These are phyloP conservation scores for Fusarium sp. DNA, from an alignment of 2,329 filamentous ascomycete genomes.

Conservation along the genomic window DNA sequence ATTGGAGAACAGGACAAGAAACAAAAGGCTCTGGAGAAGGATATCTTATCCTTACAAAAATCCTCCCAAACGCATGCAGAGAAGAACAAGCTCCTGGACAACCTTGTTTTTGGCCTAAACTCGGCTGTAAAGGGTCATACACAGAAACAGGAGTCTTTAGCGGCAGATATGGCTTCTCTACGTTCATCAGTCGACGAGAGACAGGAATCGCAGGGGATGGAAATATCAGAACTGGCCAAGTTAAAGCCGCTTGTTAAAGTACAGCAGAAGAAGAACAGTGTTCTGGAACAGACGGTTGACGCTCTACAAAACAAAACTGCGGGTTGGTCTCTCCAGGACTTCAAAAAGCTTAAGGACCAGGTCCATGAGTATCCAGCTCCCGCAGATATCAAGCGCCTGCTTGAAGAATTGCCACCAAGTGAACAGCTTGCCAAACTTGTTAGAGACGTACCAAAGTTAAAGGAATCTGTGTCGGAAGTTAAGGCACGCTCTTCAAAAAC, in stretches of 20 bases:
- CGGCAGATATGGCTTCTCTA: slow-evolving; percentile 1
- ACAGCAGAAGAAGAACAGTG: slow-evolving; percentile 5
- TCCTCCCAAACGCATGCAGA: neutral
- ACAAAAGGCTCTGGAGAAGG: slow-evolving; percentile 3
- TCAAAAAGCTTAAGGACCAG: neutral
- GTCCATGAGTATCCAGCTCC: slow-evolving; percentile 6
- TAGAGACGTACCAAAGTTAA: slow-evolving; percentile 7
- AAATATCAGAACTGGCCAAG: slow-evolving; percentile 1
- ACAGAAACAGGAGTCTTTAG: slow-evolving; percentile 3
- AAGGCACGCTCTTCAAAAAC: neutral
- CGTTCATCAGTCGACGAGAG: neutral
- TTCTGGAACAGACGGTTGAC: slow-evolving; percentile 2
- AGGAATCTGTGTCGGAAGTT: neutral
- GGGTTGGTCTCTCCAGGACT: neutral
- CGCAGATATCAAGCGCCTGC: neutral
- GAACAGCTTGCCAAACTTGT: slow-evolving; percentile 9
- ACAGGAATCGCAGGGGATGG: neutral
- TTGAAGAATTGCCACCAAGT: slow-evolving; percentile 14
- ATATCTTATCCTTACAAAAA: slow-evolving; percentile 2
- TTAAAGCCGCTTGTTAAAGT: neutral
- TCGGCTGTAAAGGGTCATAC: neutral
- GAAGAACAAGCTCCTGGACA: slow-evolving; percentile 4
- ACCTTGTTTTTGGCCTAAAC: neutral
- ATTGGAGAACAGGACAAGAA: slow-evolving; percentile 14
- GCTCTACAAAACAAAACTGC: neutral